phyloP scores from a whole-genome alignment of 257 asterid genomes.

The Solanum etuberosum region DNA sequence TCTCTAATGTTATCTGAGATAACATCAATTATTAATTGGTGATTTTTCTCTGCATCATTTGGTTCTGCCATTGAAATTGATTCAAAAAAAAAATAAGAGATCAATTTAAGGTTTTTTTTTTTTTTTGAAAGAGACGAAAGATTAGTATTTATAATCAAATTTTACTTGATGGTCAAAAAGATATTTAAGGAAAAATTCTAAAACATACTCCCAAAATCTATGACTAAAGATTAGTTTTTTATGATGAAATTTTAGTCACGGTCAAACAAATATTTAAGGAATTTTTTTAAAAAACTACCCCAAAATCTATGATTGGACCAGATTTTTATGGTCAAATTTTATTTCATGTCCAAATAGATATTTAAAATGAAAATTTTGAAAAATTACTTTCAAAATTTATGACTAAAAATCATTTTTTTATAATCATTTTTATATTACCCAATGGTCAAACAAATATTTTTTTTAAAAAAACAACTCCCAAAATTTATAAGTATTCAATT shows the following conservation, averaged over 20 bases:
- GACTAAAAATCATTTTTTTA: too few relatives aligned
- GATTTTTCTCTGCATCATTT: not conserved
- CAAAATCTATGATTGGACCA: not conserved
- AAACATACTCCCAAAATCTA: not conserved
- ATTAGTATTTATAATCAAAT: not conserved
- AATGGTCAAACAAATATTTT: not conserved
- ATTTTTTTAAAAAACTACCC: not conserved
- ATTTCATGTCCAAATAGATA: not conserved
- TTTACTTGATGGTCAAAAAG: not conserved
- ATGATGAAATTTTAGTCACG: too few relatives aligned
- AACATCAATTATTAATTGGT: not conserved
- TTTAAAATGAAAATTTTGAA: too few relatives aligned
- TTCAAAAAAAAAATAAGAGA: too few relatives aligned
- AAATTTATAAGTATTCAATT: too few relatives aligned
- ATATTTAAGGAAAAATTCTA: not conserved
- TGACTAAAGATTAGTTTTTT: not conserved
- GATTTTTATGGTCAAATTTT: not conserved
- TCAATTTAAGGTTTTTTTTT: too few relatives aligned
- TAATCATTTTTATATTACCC: not conserved
- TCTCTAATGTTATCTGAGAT: not conserved
- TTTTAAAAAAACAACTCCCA: fast-evolving
- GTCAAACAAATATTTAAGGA: not conserved
- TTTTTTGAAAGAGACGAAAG: too few relatives aligned
- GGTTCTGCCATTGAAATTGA: not conserved
- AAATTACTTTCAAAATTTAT: not conserved